Evolutionary conservation across 305 asterid species (phyloP).

Genomic region (Solanum hybrid): DNA sequence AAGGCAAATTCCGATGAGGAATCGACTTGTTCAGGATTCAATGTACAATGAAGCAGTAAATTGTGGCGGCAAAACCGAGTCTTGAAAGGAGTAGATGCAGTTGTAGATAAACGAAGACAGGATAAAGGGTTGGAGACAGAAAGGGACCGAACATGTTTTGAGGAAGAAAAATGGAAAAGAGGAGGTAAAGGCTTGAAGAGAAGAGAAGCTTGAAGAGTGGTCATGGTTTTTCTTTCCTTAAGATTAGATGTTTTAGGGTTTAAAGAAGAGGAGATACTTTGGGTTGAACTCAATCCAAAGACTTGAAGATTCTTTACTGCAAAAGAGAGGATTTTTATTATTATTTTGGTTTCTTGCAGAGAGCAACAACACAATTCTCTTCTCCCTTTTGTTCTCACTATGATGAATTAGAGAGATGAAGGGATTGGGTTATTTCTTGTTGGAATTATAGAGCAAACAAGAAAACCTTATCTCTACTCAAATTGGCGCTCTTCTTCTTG

Average conservation of each 20-base stretch:
- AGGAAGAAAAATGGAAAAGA: slow-evolving; percentile 24
- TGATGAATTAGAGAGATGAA: not conserved
- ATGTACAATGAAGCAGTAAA: slow-evolving; percentile 31
- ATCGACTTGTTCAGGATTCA: slow-evolving; percentile 36
- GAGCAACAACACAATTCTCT: not conserved
- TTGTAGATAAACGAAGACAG: not conserved
- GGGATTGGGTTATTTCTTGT: not conserved
- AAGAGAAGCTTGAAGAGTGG: slow-evolving; percentile 62
- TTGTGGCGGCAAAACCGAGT: slow-evolving; percentile 37
- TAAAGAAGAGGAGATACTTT: not conserved
- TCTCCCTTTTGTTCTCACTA: not conserved
- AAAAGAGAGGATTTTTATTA: not conserved
- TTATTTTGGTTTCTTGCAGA: not conserved
- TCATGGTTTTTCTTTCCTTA: slow-evolving; percentile 21
- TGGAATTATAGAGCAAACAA: not conserved
- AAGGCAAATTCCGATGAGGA: slow-evolving; percentile 19
- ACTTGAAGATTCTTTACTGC: not conserved
- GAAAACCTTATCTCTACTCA: slow-evolving; percentile 20
- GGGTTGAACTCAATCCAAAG: not conserved
- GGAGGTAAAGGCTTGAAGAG: slow-evolving; percentile 33
- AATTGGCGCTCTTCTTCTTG: slow-evolving; percentile 12
- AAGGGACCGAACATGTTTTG: slow-evolving; percentile 20
- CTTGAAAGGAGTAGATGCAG: slow-evolving; percentile 13
- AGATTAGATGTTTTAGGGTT: not conserved
- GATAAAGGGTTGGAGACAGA: not conserved